A percentile compares a stretch with the other conserved stretches of the same genome.
phyloP scores from a whole-genome alignment of 1,139 yeast genomes.

The Taphrina deformans region DNA sequence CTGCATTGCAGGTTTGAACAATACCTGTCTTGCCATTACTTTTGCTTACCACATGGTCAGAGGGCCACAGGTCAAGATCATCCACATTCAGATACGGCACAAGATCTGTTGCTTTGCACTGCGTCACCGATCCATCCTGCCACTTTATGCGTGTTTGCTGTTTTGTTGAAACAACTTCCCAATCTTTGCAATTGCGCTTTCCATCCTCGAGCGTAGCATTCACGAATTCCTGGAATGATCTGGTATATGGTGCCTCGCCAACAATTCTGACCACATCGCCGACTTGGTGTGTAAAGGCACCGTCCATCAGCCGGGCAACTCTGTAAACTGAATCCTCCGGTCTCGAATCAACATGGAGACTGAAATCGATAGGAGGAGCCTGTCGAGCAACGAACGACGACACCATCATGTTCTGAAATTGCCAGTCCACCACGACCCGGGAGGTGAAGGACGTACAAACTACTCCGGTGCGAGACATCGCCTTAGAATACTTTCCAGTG shows the following conservation, averaged over 20 bases:
- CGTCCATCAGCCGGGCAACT: not conserved
- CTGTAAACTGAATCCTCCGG: not conserved
- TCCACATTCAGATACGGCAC: slow-evolving; percentile 37
- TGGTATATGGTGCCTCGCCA: not conserved
- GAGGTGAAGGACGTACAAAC: slow-evolving; percentile 9
- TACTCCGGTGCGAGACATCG: slow-evolving; percentile 11
- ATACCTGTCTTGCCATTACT: slow-evolving; percentile 36
- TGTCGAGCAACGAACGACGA: not conserved
- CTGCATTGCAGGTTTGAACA: slow-evolving; percentile 37
- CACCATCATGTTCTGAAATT: slow-evolving; percentile 21
- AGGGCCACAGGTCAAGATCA: slow-evolving; percentile 40
- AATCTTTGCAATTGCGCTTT: slow-evolving; percentile 5
- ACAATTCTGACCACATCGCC: not conserved
- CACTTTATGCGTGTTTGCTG: slow-evolving; percentile 36
- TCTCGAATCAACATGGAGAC: not conserved
- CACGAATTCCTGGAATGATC: not conserved
- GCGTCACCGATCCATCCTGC: slow-evolving; percentile 36
- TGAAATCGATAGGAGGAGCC: not conserved
- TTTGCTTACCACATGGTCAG: slow-evolving; percentile 37
- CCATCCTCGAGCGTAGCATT: not conserved
- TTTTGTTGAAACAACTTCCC: slow-evolving; percentile 33
- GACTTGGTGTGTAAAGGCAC: slow-evolving; percentile 9
- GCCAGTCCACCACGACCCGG: not conserved
- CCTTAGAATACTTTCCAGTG: slow-evolving; percentile 3
- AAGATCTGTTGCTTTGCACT: slow-evolving; percentile 32